Evolutionary conservation across 139 green algal species (phyloP).

Genomic region (Astrephomene gubernaculifera): DNA sequence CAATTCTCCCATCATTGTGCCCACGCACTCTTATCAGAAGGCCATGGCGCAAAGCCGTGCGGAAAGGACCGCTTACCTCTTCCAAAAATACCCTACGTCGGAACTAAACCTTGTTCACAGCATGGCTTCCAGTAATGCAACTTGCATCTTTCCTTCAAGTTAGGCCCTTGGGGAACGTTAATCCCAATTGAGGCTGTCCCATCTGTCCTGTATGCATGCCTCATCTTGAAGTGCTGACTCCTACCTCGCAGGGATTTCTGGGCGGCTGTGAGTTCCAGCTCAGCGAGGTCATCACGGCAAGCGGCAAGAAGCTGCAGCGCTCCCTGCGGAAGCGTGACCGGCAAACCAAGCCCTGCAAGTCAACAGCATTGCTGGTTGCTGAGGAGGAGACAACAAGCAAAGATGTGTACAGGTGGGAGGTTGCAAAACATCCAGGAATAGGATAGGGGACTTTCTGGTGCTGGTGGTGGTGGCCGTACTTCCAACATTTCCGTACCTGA

Average conservation of each 20-base stretch:
- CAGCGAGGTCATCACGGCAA: not conserved
- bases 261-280: slow-evolving; percentile 44
- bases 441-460: not conserved
- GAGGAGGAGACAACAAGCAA: slow-evolving; percentile 33
- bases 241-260: slow-evolving; percentile 46
- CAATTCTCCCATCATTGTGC: not conserved
- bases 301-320: not conserved
- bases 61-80: not conserved
- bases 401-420: slow-evolving; percentile 15
- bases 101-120: not conserved
- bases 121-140: not conserved
- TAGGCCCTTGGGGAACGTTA: not conserved
- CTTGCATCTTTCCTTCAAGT: not conserved
- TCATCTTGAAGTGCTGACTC: no score
- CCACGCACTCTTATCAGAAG: not conserved
- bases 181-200: not conserved
- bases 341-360: not conserved
- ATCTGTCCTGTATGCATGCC: not conserved
- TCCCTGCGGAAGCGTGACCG: not conserved
- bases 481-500: not conserved
- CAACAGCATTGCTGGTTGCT: not conserved
- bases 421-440: not conserved
- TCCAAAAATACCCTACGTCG: not conserved
- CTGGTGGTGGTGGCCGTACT: no score
- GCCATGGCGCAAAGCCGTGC: not conserved